Evolutionary conservation across 1,284 basidiomycete genomes (phyloP).

Genomic region (Tilletiopsis washingtonensis): DNA sequence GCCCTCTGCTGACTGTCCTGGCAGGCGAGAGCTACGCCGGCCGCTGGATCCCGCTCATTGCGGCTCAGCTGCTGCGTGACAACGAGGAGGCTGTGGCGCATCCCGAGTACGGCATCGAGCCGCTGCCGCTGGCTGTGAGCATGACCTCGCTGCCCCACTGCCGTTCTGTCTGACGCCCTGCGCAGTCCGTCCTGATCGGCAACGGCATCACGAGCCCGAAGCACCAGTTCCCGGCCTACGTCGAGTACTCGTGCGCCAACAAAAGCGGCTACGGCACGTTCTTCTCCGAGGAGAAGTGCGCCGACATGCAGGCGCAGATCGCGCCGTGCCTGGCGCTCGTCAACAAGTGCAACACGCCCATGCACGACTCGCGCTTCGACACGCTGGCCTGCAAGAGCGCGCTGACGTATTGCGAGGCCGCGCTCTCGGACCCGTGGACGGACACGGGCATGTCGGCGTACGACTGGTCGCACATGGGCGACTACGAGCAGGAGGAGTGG

Average conservation of each 20-base stretch:
- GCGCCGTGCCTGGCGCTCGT: conserved; percentile 29
- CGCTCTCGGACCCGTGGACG: conserved; percentile 31
- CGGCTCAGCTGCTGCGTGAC: conserved; percentile 36
- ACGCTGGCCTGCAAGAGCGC: conserved; percentile 29
- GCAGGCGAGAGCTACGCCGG: conserved; percentile 45
- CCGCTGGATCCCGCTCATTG: conserved; percentile 38
- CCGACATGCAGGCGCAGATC: conserved; percentile 21
- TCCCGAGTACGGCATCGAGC: conserved; percentile 31
- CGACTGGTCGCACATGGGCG: conserved; percentile 35
- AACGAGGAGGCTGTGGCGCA: conserved; percentile 30
- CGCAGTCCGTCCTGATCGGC: conserved; percentile 36
- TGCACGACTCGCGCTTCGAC: conserved; percentile 15
- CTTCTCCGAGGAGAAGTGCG: conserved; percentile 23
- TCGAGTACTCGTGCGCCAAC: conserved; percentile 40
- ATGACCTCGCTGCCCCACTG: not conserved
- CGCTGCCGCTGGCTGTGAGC: conserved; percentile 21
- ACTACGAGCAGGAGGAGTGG: conserved; percentile 40
- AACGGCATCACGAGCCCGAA: conserved; percentile 44
- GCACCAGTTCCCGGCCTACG: conserved; percentile 38
- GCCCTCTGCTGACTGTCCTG: conserved; percentile 36
- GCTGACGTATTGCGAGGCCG: conserved; percentile 29
- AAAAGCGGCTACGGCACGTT: conserved; percentile 26
- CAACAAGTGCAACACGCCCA: conserved; percentile 36
- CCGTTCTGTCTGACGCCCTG: not conserved
- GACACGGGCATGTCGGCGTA: conserved; percentile 26